These are phyloP conservation scores for Dictyostelium capitatum DNA, from an alignment of 78 protist species.

Conservation along the genomic window DNA sequence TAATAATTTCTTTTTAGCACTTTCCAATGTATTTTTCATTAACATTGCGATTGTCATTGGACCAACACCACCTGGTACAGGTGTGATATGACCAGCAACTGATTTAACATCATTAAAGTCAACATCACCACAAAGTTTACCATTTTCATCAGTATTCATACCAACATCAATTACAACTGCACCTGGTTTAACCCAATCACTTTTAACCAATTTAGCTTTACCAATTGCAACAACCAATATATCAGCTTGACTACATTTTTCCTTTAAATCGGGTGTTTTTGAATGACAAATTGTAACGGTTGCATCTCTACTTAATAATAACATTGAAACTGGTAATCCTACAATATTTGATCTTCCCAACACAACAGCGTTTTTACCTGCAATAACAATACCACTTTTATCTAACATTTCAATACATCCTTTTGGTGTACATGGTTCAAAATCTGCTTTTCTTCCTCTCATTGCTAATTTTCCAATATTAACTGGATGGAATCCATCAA, in stretches of 20 bases:
- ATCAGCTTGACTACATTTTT: constrained; percentile 89
- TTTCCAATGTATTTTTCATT: constrained; percentile 63
- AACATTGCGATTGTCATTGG: constrained; percentile 96
- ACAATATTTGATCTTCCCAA: constrained; percentile 95
- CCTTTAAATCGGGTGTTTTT: constrained; percentile 84
- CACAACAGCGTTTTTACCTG: constrained; percentile 94
- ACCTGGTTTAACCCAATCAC: constrained; percentile 95
- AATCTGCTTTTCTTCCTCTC: constrained; percentile 80
- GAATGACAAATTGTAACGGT: constrained; percentile 97
- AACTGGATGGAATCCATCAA: constrained; percentile 94
- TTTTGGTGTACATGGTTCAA: constrained; percentile 95
- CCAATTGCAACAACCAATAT: constrained; percentile 96
- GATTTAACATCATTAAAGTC: constrained; percentile 54
- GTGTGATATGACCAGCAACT: constrained; percentile 95
- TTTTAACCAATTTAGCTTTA: constrained; percentile 82
- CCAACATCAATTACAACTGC: constrained; percentile 97
- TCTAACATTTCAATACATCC: constrained; percentile 94
- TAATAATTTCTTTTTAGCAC: constrained; percentile 60
- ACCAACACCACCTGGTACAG: constrained; percentile 99
- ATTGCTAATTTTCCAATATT: constrained; percentile 88
- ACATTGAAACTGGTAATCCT: constrained; percentile 92
- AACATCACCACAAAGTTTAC: constrained; percentile 92
- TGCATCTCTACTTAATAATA: constrained; percentile 87
- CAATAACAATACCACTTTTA: constrained; percentile 69
- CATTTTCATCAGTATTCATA: constrained; percentile 86